These are phyloP conservation scores for Plasmodium falciparum DNA, from an alignment of 169 alveolate genomes.

Conservation along the genomic window DNA sequence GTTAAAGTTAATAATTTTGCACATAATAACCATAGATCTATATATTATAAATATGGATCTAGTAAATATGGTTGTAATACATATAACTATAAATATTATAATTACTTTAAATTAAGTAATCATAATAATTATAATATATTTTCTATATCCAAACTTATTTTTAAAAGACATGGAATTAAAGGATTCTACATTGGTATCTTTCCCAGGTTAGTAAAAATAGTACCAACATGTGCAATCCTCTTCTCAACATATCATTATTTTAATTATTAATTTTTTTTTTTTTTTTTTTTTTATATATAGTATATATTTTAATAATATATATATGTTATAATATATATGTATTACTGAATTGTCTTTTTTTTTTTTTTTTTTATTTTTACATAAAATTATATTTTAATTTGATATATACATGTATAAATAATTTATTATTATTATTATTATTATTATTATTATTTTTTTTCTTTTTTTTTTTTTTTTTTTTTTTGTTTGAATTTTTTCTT, in stretches of 20 bases:
- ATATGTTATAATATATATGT: not conserved
- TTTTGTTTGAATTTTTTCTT: not conserved
- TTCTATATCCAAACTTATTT: slow-evolving; percentile 53
- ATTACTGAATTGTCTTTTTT: not conserved
- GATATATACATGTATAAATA: slow-evolving; percentile 1
- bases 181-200: slow-evolving; percentile 76
- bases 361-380: slow-evolving; percentile 7
- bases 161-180: slow-evolving; percentile 60
- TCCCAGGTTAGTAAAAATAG: slow-evolving; percentile 78
- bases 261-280: slow-evolving; percentile 20
- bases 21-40: slow-evolving; percentile 57
- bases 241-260: slow-evolving; percentile 75
- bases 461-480: not conserved
- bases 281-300: too few relatives aligned
- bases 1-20: slow-evolving; percentile 69
- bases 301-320: too few relatives aligned
- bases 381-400: not conserved
- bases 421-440: not conserved
- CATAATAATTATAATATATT: slow-evolving; percentile 67
- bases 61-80: slow-evolving; percentile 68
- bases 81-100: slow-evolving; percentile 57
- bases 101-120: slow-evolving; percentile 59
- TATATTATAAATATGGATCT: slow-evolving; percentile 72
- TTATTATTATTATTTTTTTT: too few relatives aligned
- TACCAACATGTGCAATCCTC: slow-evolving; percentile 80